Evolutionary conservation across 2,329 filamentous ascomycete genomes (phyloP), one percentile per base, ranked within the genome.

Genomic region (Claviceps spartinae): DNA sequence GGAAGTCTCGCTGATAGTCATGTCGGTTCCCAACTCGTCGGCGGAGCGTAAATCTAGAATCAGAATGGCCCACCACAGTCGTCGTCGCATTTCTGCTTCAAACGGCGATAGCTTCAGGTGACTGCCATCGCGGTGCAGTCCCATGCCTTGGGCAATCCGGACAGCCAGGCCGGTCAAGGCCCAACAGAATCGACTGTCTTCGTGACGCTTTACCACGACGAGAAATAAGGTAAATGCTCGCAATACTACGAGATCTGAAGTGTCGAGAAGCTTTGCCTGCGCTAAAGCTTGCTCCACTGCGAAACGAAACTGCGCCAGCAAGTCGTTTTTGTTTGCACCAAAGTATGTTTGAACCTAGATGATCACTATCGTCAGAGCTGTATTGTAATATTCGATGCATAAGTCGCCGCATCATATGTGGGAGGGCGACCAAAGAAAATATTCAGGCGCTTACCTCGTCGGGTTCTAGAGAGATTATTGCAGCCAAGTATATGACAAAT

Each of bases 61-160:
- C 42, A 79, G 66, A 9, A 84, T 70, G n/a, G 74, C 69, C 72
- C 77, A 82, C 76, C 80, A 84, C 0, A 83, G 61, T 2, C 81
- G 70, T 22, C 81, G 70, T 40, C 80, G 70, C 63, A 82, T 75
- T 60, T 84, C 79, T 1, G 73, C 72, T 52, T 83, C 79, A 53
- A 78, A 81, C 0, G 77, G 74, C 0, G 72, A 69, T 4, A 84
- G 65, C 1, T 70, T 71, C 40, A 82, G 70, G 46, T 70, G 63
- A 4, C 67, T 65, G 11, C 72, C 71, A 50, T 83, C 79, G 5
- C 77, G 72, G 58, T 84, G 80, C 2, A 84, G 67, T 1, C 81
- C 81, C 57, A 82, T 72, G 2, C 76, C 74, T 57, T 81, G 78
- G 3, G 73, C 78, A 41, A 83, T 76, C 5, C 80, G 72, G n/a